phyloP scores from a whole-genome alignment of 352 stramenopile species.

The Phytopythium aichiense region DNA sequence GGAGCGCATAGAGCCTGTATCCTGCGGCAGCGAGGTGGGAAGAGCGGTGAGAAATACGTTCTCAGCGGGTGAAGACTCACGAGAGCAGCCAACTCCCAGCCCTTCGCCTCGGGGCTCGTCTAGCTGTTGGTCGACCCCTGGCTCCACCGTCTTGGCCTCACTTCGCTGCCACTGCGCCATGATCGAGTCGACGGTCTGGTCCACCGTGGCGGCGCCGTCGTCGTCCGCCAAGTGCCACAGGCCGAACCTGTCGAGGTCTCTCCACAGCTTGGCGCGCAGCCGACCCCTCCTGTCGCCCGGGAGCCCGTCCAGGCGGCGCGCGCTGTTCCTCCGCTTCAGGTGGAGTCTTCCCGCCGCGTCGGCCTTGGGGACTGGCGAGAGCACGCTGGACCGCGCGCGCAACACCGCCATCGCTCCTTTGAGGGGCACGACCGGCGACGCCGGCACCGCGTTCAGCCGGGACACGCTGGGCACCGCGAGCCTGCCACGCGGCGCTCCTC shows the following conservation, averaged over 20 bases:
- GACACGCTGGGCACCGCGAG: slow-evolving; percentile 45
- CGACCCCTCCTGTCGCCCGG: slow-evolving; percentile 22
- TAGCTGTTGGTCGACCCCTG: not conserved
- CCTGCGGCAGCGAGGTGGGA: not conserved
- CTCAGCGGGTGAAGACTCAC: not conserved
- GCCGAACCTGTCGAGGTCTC: slow-evolving; percentile 49
- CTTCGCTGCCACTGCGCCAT: slow-evolving; percentile 41
- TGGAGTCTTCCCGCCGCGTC: slow-evolving; percentile 9
- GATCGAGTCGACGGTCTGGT: slow-evolving; percentile 52
- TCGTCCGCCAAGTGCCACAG: slow-evolving; percentile 42
- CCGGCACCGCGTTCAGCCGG: slow-evolving; percentile 18
- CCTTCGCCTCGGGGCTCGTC: not conserved
- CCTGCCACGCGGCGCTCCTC: not conserved
- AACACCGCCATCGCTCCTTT: not conserved
- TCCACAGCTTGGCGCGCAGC: slow-evolving; percentile 50
- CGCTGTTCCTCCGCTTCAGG: slow-evolving; percentile 22
- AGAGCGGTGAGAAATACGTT: not conserved
- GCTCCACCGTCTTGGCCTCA: not conserved
- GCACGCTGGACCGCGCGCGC: not conserved
- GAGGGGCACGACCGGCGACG: not conserved
- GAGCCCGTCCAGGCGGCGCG: slow-evolving; percentile 25
- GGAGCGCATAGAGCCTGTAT: not conserved
- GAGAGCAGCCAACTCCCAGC: not conserved
- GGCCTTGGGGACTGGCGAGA: not conserved
- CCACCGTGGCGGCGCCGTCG: slow-evolving; percentile 25